Base-by-base conservation (phyloP, 2,329 filamentous ascomycete species). In the Exserohilum rostratum region DNA sequence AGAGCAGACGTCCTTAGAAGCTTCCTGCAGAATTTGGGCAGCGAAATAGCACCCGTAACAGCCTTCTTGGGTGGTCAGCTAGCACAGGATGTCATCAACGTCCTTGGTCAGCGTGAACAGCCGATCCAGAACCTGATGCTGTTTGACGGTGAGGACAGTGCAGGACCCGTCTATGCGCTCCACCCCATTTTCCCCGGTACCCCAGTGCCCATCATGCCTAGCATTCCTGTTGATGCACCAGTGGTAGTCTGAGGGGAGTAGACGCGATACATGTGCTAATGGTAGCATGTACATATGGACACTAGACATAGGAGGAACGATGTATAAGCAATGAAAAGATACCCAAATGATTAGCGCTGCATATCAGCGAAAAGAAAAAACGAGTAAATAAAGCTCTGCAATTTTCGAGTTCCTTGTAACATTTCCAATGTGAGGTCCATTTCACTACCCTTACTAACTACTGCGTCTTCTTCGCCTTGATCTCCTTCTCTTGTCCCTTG, bases 71-170 rank as follows among this genome's bases (percentile, higher is more conserved):
- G 95, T 44, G 95, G 93, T 9, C 87, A 93, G 73, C 83, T 99
- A 13, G 91, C 93, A 0, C 95, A 99, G 77, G 95, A 99, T 72
- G 92, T 96, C 46, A 98, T 99, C 78, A 98, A 98, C 68, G 93
- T 97, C 29, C 84, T 98, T 5, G 91, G 93, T 44, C 87, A 90
- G 72, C 87, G 90, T 35, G 92, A 98, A 78, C 95, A 97, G 75
- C 95, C 95, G 0, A 89, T 99, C 37, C 95, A 99, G 78, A 99
- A 99, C 75, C 86, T 96, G 73, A 84, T 96, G 45, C 80, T 98
- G 17, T 96, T 98, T 68, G 92, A 98, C 73, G 93, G 93, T 12
- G 90, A 91, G 64, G 84, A 83, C 40, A 90, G 90, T 76, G 85
- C 90, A 61, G 90, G 89, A 0, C 87, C 87, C 2, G 87, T 95